Evolutionary conservation across 2,329 filamentous ascomycete genomes (phyloP), one percentile per base, ranked within the genome.

Genomic region (Macrophomina phaseolina): DNA sequence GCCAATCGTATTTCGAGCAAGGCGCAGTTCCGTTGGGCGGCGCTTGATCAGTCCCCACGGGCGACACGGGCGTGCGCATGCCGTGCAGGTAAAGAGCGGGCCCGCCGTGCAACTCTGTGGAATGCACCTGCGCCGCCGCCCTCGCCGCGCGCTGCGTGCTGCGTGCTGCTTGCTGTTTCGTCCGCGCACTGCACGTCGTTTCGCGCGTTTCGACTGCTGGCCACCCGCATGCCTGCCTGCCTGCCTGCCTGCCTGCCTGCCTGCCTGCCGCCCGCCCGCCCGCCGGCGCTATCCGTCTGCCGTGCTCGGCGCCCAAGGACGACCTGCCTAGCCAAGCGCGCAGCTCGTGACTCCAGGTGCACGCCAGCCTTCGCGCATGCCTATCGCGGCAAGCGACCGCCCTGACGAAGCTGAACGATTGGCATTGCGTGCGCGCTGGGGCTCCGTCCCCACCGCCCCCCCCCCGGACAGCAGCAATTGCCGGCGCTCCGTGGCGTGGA

Each of bases 271-370:
- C 36, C n/a, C 8, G 55, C 18, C 40, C 42, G 42, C 16, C 58
- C 36, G 42, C 58, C 58, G 58, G 58, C 58, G 58, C 42, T 62
- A 49, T 45, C 58, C 58, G 58, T 28, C 42, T n/a, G 42, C 42
- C 42, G 42, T 36, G 51, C 51, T 53, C 48, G 53, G 53, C 38
- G 23, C 23, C 23, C 23, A 23, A 23, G 23, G 23, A 23, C 23
- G 18, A 45, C 30, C 18, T 36, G 36, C 18, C 52, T 18, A 40
- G 51, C 51, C 53, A 58, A 30, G 53, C 53, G 38, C 53, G 5
- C 40, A 34, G 40, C 55, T 60, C 55, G 55, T 60, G 55, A 60
- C 55, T 60, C 40, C 30, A 8, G n/a, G 8, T 12, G 49, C 49
- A 30, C 28, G 16, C 23, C 49, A 30, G 28, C 23, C 49, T 45